phyloP scores from a whole-genome alignment of 352 stramenopile species.

The Pythium rishiriense region DNA sequence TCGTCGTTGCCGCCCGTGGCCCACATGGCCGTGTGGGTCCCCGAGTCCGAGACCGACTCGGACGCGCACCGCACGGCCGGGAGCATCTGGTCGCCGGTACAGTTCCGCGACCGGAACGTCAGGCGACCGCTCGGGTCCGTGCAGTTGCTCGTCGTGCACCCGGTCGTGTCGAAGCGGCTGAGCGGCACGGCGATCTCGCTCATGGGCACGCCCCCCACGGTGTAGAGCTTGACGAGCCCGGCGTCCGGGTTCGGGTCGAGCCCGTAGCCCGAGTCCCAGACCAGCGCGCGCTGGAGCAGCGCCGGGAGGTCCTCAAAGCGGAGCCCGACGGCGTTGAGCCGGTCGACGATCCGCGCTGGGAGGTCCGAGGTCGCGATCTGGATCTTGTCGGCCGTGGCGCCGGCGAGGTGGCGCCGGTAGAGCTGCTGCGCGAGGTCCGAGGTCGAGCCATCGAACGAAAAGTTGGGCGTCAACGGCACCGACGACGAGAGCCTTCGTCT shows the following conservation, averaged over 20 bases:
- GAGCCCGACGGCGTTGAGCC: not conserved
- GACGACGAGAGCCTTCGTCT: not conserved
- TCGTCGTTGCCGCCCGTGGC: conserved; percentile 20
- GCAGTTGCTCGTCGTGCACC: conserved; percentile 25
- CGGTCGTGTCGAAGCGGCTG: conserved; percentile 1
- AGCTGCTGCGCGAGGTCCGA: conserved; percentile 42
- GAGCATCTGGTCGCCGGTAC: conserved; percentile 26
- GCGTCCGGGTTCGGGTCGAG: conserved; percentile 17
- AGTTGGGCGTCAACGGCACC: conserved; percentile 14
- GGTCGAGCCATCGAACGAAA: conserved; percentile 30
- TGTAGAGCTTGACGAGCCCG: conserved; percentile 27
- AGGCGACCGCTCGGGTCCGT: conserved; percentile 10
- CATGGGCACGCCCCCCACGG: conserved; percentile 36
- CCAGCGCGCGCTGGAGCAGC: conserved; percentile 37
- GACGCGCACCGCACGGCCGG: conserved; percentile 19
- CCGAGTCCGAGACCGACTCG: not conserved
- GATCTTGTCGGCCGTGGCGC: conserved; percentile 18
- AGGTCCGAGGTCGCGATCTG: conserved; percentile 3
- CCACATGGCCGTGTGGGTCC: conserved; percentile 24
- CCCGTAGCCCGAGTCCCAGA: conserved; percentile 44
- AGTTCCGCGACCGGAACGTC: conserved; percentile 21
- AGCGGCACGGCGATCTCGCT: conserved; percentile 33
- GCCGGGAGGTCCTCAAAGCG: conserved; percentile 11
- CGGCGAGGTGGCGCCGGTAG: conserved; percentile 16
- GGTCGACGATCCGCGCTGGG: conserved; percentile 1